A percentile compares a stretch with the other conserved stretches of the same genome.
Conservation (phyloP, 306 rosid species). For the Ceratonia siliqua region DNA sequence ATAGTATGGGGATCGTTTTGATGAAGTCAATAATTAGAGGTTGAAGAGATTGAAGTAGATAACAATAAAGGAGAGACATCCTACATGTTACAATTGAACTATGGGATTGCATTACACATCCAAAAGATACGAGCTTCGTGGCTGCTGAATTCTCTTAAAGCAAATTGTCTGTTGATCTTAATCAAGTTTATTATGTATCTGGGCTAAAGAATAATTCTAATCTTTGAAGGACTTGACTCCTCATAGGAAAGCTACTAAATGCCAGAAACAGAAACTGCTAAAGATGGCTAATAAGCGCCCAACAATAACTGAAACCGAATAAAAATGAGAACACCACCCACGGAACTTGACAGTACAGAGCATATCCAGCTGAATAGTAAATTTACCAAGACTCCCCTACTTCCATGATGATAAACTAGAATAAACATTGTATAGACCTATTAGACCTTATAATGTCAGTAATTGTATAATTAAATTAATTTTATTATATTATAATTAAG, state of each 20-base stretch:
- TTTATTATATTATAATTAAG: not conserved
- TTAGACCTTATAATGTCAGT: not conserved
- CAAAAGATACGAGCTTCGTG: not conserved
- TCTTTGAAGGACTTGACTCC: not conserved
- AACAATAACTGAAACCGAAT: not conserved
- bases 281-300: not conserved
- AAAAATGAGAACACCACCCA: not conserved
- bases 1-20: not conserved
- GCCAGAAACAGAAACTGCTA: conserved; percentile 15
- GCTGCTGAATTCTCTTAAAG: not conserved
- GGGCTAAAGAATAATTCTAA: not conserved
- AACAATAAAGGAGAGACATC: not conserved
- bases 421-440: not conserved
- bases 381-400: conserved; percentile 7
- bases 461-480: conserved; percentile 5
- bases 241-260: not conserved
- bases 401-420: conserved; percentile 19
- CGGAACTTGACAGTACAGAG: not conserved
- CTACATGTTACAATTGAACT: not conserved
- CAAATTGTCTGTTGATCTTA: conserved; percentile 5
- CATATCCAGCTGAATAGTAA: not conserved
- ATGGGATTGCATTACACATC: conserved; percentile 4
- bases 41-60: not conserved
- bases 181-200: not conserved
- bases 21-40: not conserved